phyloP scores from a whole-genome alignment of 441 rosid species.

The Cnidoscolus chayamansa region DNA sequence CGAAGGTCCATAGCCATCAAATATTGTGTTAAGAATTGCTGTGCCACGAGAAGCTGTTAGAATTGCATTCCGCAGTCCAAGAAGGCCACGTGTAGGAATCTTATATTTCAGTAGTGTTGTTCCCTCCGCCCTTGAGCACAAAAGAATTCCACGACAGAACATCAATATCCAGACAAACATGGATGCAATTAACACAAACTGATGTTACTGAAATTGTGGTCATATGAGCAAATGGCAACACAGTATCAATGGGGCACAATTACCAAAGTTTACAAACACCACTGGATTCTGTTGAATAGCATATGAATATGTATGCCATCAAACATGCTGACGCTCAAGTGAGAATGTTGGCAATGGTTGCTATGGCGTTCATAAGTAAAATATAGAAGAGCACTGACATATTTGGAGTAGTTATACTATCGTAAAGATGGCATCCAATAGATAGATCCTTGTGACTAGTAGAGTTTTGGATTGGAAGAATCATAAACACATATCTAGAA shows the following conservation, averaged over 20 bases:
- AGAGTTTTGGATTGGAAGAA: background rate
- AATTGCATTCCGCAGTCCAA: slow-evolving; percentile 93
- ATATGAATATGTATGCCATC: background rate
- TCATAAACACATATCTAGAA: background rate
- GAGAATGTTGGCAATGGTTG: background rate
- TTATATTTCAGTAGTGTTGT: slow-evolving; percentile 70
- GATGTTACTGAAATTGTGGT: background rate
- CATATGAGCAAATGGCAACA: slow-evolving; percentile 14
- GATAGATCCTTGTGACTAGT: background rate
- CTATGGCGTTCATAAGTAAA: background rate
- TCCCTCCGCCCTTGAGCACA: slow-evolving; percentile 66
- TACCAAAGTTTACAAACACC: background rate
- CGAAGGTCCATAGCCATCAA: slow-evolving; percentile 90
- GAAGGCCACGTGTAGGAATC: slow-evolving; percentile 98
- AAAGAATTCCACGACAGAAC: slow-evolving; percentile 21
- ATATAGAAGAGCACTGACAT: background rate
- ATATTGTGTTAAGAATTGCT: slow-evolving; percentile 85
- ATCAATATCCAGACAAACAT: slow-evolving; percentile 15
- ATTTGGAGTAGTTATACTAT: background rate
- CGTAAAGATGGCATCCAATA: background rate
- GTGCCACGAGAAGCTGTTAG: slow-evolving; percentile 98
- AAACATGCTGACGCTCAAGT: background rate
- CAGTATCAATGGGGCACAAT: background rate
- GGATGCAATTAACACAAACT: background rate
- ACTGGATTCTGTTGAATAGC: background rate